Percentiles rank a stretch among this genome's conserved stretches.
phyloP scores from a whole-genome alignment of 2,329 filamentous ascomycete species.

The Arthrobotrys iridis region DNA sequence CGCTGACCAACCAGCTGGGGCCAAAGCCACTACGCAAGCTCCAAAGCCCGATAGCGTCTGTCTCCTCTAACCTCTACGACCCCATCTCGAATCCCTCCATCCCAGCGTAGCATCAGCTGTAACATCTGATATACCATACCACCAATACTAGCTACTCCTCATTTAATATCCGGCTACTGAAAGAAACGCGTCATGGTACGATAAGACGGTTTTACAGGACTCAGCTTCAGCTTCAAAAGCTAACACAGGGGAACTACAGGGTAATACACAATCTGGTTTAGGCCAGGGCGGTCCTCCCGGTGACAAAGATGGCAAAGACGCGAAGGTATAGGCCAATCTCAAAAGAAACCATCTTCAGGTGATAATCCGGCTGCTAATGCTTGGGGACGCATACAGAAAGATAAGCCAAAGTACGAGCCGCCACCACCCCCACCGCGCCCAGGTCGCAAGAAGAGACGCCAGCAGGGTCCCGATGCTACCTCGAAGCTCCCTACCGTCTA shows the following conservation, averaged over 20 bases:
- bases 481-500: constrained; percentile 94
- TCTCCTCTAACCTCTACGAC: constrained; percentile 12
- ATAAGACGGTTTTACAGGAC: constrained; percentile 41
- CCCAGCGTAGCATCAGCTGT: neutral
- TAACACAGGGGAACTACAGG: constrained; percentile 64
- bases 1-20: constrained; percentile 28
- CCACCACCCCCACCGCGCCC: constrained; percentile 96
- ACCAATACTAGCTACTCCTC: neutral
- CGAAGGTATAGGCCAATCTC: constrained; percentile 74
- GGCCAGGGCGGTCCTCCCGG: constrained; percentile 74
- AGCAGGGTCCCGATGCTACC: constrained; percentile 88
- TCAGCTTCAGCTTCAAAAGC: constrained; percentile 31
- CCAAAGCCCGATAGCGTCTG: neutral
- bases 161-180: neutral
- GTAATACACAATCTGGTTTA: constrained; percentile 87
- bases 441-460: constrained; percentile 98
- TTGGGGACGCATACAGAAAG: constrained; percentile 73
- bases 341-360: neutral
- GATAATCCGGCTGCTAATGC: constrained; percentile 19
- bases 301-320: constrained; percentile 87
- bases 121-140: neutral
- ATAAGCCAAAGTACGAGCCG: constrained; percentile 99
- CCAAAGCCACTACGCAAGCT: constrained; percentile 49
- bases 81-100: constrained; percentile 10
- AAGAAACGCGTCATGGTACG: constrained; percentile 53